phyloP scores from a whole-genome alignment of 192 early-diverging fungal genomes.

The Funneliformis mosseae region DNA sequence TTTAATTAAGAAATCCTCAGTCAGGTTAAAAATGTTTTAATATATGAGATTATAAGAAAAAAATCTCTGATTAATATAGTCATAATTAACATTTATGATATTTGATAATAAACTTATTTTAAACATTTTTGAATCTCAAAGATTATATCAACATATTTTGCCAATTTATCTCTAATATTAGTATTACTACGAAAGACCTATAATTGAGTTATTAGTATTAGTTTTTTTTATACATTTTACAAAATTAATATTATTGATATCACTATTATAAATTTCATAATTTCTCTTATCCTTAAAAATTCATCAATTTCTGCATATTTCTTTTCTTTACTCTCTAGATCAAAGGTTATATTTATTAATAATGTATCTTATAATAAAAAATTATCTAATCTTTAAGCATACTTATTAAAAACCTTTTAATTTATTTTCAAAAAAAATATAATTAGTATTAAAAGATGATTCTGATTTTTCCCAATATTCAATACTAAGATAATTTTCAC shows the following conservation, averaged over 20 bases:
- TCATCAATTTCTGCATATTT: constrained; percentile 19
- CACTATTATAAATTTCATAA: constrained; percentile 22
- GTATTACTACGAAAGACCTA: constrained; percentile 24
- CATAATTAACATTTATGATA: too few species aligned
- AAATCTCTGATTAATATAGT: background rate
- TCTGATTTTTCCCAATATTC: too few species aligned
- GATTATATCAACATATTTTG: constrained; percentile 31
- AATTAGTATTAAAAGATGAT: background rate
- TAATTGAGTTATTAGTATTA: background rate
- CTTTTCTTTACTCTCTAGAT: constrained; percentile 8
- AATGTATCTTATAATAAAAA: constrained; percentile 22
- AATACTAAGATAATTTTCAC: too few species aligned
- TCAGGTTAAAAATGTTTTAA: constrained; percentile 32
- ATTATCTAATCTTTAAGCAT: constrained; percentile 23
- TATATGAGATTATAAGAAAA: constrained; percentile 26
- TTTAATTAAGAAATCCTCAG: constrained; percentile 27
- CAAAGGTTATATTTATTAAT: background rate
- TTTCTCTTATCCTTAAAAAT: constrained; percentile 25
- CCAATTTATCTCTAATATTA: constrained; percentile 21
- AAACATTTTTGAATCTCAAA: constrained; percentile 38
- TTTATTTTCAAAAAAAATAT: background rate
- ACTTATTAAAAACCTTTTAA: constrained; percentile 16
- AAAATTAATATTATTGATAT: constrained; percentile 24
- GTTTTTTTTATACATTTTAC: constrained; percentile 25
- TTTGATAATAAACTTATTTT: background rate